Evolutionary conservation across 2,329 filamentous ascomycete species (phyloP), one percentile per base, ranked within the genome.

Genomic region (Westerdykella sp.): DNA sequence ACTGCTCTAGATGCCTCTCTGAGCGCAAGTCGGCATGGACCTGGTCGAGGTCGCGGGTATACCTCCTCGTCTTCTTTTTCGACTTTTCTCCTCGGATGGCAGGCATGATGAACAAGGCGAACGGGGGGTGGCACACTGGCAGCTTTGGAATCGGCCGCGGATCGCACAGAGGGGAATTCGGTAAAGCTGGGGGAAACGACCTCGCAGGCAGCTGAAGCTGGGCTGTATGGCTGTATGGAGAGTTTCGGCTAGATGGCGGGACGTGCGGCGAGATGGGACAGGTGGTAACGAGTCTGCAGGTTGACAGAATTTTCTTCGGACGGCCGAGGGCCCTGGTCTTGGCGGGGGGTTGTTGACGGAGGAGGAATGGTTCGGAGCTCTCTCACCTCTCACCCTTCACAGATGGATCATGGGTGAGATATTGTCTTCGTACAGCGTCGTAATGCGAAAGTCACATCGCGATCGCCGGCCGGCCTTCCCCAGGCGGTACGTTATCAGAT

Each of bases 31-130:
- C 93, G 52, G 82, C 80, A 62, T 90, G 82, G 68, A 97, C 81
- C 71, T 97, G 90, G 69, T 98, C 93, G 60, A 96, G 76, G 68
- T 95, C 91, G 68, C 93, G 93, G 60, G 59, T 71, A 51, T 70
- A 62, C 37, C 68, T 65, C 38, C 69, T 63, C 47, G 72, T 72
- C 66, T 73, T 73, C 56, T 69, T 70, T 57, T 73, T 73, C 31
- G 69, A 73, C 45, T 74, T 63, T 42, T 68, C 57, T 52, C 73
- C 73, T 43, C 73, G 66, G 49, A 75, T 74, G 46, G 72, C 72
- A 47, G 73, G 73, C 73, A 75, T 75, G 47, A 32, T 5, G 37
- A 12, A 28, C 25, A 28, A 28, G 25, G 44, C 37, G 42, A 35
- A n/a, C 41, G 45, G 45, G 28, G 34, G 15, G 21, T 21, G 4